Base-by-base conservation (phyloP, 768 basidiomycete genomes). In the Mycena polygramma region DNA sequence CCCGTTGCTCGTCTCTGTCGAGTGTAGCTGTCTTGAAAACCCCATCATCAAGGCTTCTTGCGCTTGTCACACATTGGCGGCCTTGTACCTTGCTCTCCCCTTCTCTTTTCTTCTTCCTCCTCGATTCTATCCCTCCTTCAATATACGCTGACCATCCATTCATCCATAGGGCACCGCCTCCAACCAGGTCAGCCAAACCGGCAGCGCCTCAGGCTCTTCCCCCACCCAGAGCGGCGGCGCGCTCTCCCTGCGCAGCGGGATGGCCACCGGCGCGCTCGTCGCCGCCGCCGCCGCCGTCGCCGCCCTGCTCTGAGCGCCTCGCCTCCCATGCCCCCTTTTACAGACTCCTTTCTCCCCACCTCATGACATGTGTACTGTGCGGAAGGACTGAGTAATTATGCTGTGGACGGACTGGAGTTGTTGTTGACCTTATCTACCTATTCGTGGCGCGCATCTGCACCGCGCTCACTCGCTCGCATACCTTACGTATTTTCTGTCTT, bases 401-500 rank as follows among this genome's bases (percentile, higher is more conserved):
- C 19, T 39, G 54, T 19, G 53, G 53, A 55, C 15, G 57, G 57
- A 57, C 57, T 43, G 37, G 30, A 30, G 30, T 6, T 30, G 15
- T 39, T 41, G 39, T 39, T 24, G n/a, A 24, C 37, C n/a, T 24
- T 24, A 30, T 13, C 52, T 30, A 20, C 36, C 57, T 41, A 60
- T 60, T 30, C 59, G 45, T 60, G 43, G 45, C 30, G 26, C 20
- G 43, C 15, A 60, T 22, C 17, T 53, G 30, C 5, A 19, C 59
- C 45, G 14, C 22, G 26, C 26, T 37, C 43, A 6, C 24, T 30
- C 58, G 30, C 59, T 60, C 59, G 45, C 57, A 48, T 60, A 60
- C 59, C 45, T 30, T 60, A 60, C 59, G 59, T 60, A 49, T 49
- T 60, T 48, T 35, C 59, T 60, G 59, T 60, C 59, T 24, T 60